Evolutionary conservation across 1,139 yeast species (phyloP), one percentile per base, ranked within the genome.

Genomic region (Blastobotrys petasosporus): DNA sequence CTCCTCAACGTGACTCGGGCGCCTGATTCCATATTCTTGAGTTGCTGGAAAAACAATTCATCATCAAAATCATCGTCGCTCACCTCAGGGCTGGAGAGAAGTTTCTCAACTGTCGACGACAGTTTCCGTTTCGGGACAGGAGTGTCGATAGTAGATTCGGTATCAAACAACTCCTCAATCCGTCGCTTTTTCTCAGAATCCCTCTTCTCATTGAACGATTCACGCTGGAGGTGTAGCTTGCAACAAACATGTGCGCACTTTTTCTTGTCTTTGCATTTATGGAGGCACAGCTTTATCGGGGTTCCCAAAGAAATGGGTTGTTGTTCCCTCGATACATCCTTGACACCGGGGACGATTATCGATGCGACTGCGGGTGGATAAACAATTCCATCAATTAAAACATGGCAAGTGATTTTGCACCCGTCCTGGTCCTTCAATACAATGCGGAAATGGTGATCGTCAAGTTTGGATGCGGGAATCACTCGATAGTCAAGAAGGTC

Each of bases 171-270:
- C 12, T 39, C 42, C 37, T 39, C 28, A 9, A 39, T 25, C 9
- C 25, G 8, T 5, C 42, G 30, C 37, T 39, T 39, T 25, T 39
- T 39, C 9, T 23, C 30, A n/a, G 11, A 17, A 3, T 25, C 42
- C 8, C 28, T 31, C 29, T 39, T 32, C 12, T 32, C 33, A 8
- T 11, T 31, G 33, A 39, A 39, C 1, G 42, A 28, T 11, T 39
- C 42, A 23, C 17, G 42, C 8, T 39, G 37, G 9, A 39, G 6
- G 20, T 39, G 42, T 12, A 39, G 23, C 20, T n/a, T 13, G 20
- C 42, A 39, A 13, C 42, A 39, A 7, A 39, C 32, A 31, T 39
- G 42, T n/a, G 12, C 20, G 16, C 42, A 39, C 7, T n/a, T 32
- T 11, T 25, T 28, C 9, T 39, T 39, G 23, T 39, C 33, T 7